These are phyloP conservation scores for Podospora tetraspora DNA, from an alignment of 495 filamentous ascomycete species.

Conservation along the genomic window DNA sequence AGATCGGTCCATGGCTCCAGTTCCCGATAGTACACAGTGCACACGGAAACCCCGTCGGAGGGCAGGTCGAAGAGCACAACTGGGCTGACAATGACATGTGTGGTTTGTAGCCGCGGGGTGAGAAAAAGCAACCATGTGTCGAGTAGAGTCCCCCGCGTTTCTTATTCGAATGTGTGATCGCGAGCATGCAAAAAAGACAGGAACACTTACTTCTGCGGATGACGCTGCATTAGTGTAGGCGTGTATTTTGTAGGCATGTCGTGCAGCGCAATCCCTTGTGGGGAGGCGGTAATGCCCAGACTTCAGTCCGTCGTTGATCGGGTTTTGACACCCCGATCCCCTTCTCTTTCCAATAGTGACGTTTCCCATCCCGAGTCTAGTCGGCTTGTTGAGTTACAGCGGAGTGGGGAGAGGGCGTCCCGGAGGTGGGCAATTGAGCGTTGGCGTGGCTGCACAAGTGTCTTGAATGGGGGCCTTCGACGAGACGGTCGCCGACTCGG, in stretches of 20 bases:
- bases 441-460: not conserved
- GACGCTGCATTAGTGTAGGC: not conserved
- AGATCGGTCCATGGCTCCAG: not conserved
- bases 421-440: not conserved
- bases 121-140: not conserved
- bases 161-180: not conserved
- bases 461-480: not conserved
- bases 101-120: not conserved
- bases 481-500: not conserved
- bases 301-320: not conserved
- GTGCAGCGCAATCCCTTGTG: not conserved
- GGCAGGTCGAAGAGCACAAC: no score
- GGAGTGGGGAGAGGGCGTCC: not conserved
- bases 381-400: not conserved
- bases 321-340: not conserved
- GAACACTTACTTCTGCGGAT: not conserved
- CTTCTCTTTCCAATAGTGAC: not conserved
- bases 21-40: not conserved
- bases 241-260: not conserved
- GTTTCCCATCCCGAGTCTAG: not conserved
- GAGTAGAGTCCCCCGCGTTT: not conserved
- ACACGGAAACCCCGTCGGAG: not conserved
- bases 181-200: not conserved
- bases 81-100: not conserved
- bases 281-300: not conserved